Base-by-base conservation (phyloP, 208 protist species). In the Crithidia expoeki region DNA sequence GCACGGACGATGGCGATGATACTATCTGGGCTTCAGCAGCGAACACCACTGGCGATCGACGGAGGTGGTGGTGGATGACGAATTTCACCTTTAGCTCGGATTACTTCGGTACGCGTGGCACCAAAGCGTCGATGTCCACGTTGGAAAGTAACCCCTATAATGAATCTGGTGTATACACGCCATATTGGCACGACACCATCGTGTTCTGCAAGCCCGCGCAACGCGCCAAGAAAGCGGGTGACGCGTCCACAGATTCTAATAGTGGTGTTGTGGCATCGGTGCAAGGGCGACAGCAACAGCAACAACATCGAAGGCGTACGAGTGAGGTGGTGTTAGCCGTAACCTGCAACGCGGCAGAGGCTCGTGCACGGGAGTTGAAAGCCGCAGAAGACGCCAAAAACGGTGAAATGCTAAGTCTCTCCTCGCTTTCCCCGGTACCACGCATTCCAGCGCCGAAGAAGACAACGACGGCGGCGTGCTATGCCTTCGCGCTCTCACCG, bases 171-270 rank as follows among this genome's bases (percentile, higher is more conserved):
- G 67, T 69, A 38, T 84, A 86, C 60, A 55, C 46, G n/a, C 80
- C 85, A 0, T 90, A 90, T 78, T 52, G 78, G 7, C 85, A 90
- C 58, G 85, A 90, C 69, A 77, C 49, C 4, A 83, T 88, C 52
- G 28, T 76, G 9, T 32, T 90, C 7, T 80, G 76, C 55, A 56
- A 65, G 38, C 81, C 84, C 5, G 21, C 51, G 3, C 21, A n/a
- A 30, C 51, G 30, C 21, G 30, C 44, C 10, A 16, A 30, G 4
- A 9, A 11, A 16, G 55, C 19, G 16, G 57, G 0, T 21, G 23
- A 4, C 5, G 23, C 25, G 2, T 11, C 10, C 30, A 0, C 25
- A 30, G 10, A 42, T n/a, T n/a, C n/a, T n/a, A n/a, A n/a, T n/a
- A n/a, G n/a, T n/a, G 36, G 10, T 42, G 10, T 33, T 17, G 6